A percentile compares a stretch with the other conserved stretches of the same genome.
These are phyloP conservation scores for Tilletia indica DNA, from an alignment of 1,284 basidiomycete genomes.

Conservation along the genomic window DNA sequence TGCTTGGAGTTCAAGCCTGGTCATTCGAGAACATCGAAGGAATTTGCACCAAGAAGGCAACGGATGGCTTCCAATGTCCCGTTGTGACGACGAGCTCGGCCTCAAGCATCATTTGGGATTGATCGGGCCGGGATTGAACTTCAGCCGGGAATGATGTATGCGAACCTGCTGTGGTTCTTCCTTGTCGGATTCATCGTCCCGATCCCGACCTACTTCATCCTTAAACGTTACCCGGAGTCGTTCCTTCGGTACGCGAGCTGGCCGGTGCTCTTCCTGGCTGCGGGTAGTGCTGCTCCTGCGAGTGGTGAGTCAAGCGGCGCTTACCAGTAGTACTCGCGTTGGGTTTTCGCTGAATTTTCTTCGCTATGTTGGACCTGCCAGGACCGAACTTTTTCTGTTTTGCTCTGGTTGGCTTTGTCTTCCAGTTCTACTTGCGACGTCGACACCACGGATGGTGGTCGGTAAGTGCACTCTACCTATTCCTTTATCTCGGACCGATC, in stretches of 20 bases:
- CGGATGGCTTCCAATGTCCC: conserved; percentile 17
- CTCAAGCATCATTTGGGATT: conserved; percentile 21
- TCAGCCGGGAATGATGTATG: conserved; percentile 6
- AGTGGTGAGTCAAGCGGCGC: neutral
- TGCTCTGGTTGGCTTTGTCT: conserved; percentile 18
- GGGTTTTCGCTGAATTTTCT: too few species aligned
- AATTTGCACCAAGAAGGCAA: conserved; percentile 16
- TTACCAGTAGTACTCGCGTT: too few species aligned
- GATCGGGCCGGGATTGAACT: conserved; percentile 18
- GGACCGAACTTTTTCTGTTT: conserved; percentile 14
- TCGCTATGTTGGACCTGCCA: too few species aligned
- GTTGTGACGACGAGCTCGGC: neutral
- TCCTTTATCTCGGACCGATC: too few species aligned
- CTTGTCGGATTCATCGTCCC: conserved; percentile 17
- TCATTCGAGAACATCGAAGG: conserved; percentile 11
- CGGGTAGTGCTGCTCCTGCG: conserved; percentile 9
- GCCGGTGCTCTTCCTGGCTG: conserved; percentile 18
- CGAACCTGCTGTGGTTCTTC: conserved; percentile 2
- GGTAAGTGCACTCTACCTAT: too few species aligned
- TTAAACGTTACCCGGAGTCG: conserved; percentile 12
- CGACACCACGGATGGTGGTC: conserved; percentile 88
- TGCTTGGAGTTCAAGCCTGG: conserved; percentile 18
- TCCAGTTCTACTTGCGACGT: conserved; percentile 73
- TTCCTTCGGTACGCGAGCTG: conserved; percentile 18
- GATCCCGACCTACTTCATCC: conserved; percentile 17